Conservation (phyloP, 1,284 basidiomycete species). For the Athelia psychrophila region DNA sequence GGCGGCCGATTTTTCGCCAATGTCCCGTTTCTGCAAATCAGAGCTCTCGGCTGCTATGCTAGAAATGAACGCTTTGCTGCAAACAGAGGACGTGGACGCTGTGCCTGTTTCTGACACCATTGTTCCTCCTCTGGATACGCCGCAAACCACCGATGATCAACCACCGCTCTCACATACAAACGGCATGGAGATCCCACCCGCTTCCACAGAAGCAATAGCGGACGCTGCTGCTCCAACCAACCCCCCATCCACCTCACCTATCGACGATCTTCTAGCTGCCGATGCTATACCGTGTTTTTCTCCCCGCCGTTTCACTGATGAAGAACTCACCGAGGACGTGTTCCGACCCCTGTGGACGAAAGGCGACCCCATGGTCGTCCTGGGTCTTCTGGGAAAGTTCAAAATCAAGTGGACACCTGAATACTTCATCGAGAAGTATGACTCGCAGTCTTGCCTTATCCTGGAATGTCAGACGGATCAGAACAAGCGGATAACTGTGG, state of each 20-base stretch:
- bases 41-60: conserved; percentile 65
- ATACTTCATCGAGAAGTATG: conserved; percentile 74
- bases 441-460: conserved; percentile 65
- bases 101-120: conserved; percentile 13
- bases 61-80: conserved; percentile 61
- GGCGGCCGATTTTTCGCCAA: conserved; percentile 69
- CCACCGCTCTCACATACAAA: not conserved
- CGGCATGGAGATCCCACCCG: not conserved
- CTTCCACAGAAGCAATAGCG: not conserved
- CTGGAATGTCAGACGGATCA: conserved; percentile 77
- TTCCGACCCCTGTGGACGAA: conserved; percentile 72
- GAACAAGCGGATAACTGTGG: conserved; percentile 62
- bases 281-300: conserved; percentile 38
- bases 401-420: conserved; percentile 78
- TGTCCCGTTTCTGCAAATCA: conserved; percentile 69
- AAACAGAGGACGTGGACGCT: conserved; percentile 25
- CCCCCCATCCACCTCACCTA: not conserved
- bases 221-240: not conserved
- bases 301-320: conserved; percentile 43
- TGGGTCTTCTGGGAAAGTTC: conserved; percentile 59
- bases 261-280: conserved; percentile 10
- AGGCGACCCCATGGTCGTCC: conserved; percentile 78
- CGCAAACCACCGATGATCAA: not conserved
- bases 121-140: not conserved
- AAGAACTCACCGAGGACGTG: conserved; percentile 52